phyloP scores from a whole-genome alignment of 2,329 filamentous ascomycete genomes.

The Diaporthe aspalathi region DNA sequence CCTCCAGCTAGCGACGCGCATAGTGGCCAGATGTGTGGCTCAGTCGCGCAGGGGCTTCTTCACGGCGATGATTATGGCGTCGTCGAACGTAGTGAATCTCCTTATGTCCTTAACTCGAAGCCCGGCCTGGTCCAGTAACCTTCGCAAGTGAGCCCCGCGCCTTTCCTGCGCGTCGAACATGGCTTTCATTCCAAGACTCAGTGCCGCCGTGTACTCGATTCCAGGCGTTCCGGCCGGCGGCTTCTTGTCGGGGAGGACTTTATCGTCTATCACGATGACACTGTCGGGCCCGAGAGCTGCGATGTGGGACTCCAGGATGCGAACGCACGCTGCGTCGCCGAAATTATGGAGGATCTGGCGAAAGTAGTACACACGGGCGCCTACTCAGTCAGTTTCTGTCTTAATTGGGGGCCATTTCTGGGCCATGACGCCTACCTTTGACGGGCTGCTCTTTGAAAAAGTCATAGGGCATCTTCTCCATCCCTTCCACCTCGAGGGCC shows the following conservation, averaged over 20 bases:
- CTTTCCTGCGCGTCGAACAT: slow-evolving; percentile 45
- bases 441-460: slow-evolving; percentile 42
- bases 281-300: slow-evolving; percentile 41
- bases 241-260: slow-evolving; percentile 41
- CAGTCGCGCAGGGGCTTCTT: slow-evolving; percentile 16
- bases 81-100: slow-evolving; percentile 43
- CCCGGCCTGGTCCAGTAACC: slow-evolving; percentile 41
- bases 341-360: slow-evolving; percentile 47
- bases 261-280: slow-evolving; percentile 45
- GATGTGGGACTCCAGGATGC: slow-evolving; percentile 41
- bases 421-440: slow-evolving; percentile 41
- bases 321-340: slow-evolving; percentile 42
- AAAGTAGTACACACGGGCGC: slow-evolving; percentile 45
- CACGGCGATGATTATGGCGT: slow-evolving; percentile 42
- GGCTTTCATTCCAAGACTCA: slow-evolving; percentile 44
- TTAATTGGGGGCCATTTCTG: background rate
- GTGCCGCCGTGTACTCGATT: slow-evolving; percentile 41
- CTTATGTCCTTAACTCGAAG: slow-evolving; percentile 42
- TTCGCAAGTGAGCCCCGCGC: slow-evolving; percentile 43
- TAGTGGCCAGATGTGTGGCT: background rate
- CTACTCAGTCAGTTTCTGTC: slow-evolving; percentile 30
- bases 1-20: background rate
- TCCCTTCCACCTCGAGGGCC: slow-evolving; percentile 38
- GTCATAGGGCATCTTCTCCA: slow-evolving; percentile 44
- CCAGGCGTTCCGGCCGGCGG: slow-evolving; percentile 38